Base-by-base conservation (phyloP, 2,329 filamentous ascomycete genomes). In the Scorias spongiosa region DNA sequence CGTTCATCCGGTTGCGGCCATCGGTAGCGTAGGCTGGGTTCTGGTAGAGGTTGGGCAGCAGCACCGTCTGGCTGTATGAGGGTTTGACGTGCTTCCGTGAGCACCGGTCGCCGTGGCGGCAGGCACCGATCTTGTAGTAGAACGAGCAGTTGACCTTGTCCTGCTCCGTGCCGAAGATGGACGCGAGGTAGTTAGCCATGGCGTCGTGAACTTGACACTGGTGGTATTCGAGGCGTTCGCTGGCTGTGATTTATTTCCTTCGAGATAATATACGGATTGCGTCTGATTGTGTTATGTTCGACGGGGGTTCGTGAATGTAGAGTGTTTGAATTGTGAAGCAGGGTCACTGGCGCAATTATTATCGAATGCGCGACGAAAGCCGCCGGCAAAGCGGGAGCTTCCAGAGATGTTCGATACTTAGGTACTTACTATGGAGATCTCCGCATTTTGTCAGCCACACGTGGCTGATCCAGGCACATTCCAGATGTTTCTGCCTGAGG, bases 91-190 rank as follows among this genome's bases (percentile, higher is more conserved):
- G 91, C 68, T 98, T 98, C 57, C 91, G 81, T 49, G 84, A 93
- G 75, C 91, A 98, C 60, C 91, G 85, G 69, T 98, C 91, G 62
- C 91, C 91, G 74, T 98, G 91, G 50, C 91, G 82, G 73, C 91
- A 98, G 44, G 91, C 91, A 63, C 91, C 91, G 66, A 98, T 98
- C 73, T 98, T 98, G 83, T 95, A 88, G 79, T 98, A 98, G 78
- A 98, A 98, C 46, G 84, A 91, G 77, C 91, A 95, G 76, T 96
- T 95, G 72, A 95, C 88, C 54, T 72, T 98, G 80, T 98, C 91
- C 67, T 96, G 91, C 75, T 98, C 91, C 28, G 91, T 98, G 60
- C 91, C 91, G 74, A 98, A 98, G 70, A 98, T 98, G 63, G 87
- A 94, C 59, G 91, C 91, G 65, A 98, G 84, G 65, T 95, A 96